These are phyloP conservation scores for Coemansia javaensis DNA, from an alignment of 192 early-diverging fungal species.

Conservation along the genomic window DNA sequence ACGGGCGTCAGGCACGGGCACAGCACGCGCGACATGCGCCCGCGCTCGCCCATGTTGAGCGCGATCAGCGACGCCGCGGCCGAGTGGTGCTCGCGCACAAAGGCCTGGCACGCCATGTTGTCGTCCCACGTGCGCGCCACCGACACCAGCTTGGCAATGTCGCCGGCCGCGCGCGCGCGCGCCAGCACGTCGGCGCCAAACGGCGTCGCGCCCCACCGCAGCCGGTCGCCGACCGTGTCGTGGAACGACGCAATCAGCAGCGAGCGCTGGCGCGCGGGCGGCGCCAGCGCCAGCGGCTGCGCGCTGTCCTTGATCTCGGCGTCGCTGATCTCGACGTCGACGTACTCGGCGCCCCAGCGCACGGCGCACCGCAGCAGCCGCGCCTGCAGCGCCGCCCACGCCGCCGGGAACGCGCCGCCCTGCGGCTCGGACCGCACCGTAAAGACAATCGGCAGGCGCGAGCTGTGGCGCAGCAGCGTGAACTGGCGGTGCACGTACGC, in stretches of 20 bases:
- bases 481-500: conserved; percentile 79
- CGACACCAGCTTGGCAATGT: conserved; percentile 93
- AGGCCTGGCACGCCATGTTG: conserved; percentile 76
- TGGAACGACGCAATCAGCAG: conserved; percentile 88
- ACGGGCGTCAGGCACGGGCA: conserved; percentile 93
- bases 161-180: conserved; percentile 58
- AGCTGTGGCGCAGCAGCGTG: conserved; percentile 59
- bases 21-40: conserved; percentile 86
- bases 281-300: conserved; percentile 2
- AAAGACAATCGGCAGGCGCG: conserved; percentile 81
- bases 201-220: conserved; percentile 31
- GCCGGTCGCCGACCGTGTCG: conserved; percentile 58
- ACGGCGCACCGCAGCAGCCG: conserved; percentile 63
- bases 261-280: conserved; percentile 47
- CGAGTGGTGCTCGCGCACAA: conserved; percentile 52
- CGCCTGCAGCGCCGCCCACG: conserved; percentile 57
- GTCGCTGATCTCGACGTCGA: conserved; percentile 75
- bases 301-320: no score
- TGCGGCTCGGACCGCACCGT: conserved; percentile 87
- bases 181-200: conserved; percentile 38
- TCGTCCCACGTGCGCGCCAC: conserved; percentile 67
- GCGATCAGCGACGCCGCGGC: conserved; percentile 70
- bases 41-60: conserved; percentile 86
- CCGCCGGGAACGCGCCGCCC: conserved; percentile 75
- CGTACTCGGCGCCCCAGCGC: conserved; percentile 88